Conservation (phyloP, 768 basidiomycete genomes). For the Lenzites betulinus region DNA sequence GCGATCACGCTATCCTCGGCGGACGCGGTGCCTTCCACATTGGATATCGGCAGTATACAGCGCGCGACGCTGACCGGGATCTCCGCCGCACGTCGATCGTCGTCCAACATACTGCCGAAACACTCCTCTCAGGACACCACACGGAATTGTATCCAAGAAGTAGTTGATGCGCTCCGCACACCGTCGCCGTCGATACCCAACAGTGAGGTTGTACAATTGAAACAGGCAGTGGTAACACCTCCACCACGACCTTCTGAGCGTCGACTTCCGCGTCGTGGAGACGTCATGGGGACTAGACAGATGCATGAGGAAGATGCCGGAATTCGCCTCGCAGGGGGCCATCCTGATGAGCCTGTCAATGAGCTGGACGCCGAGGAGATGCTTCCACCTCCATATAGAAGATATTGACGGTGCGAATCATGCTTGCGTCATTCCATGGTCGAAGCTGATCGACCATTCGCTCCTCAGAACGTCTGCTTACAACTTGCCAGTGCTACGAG, state of each 20-base stretch:
- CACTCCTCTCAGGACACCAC: neutral
- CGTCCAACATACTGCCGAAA: neutral
- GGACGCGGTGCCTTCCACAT: no score
- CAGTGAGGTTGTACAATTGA: neutral
- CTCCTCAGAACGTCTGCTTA: no score
- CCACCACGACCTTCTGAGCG: neutral
- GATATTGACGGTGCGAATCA: neutral
- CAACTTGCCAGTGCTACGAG: no score
- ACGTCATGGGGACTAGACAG: neutral
- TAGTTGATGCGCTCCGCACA: neutral
- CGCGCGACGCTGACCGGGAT: no score
- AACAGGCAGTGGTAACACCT: neutral
- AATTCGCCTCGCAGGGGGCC: constrained; percentile 3
- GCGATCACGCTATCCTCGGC: no score
- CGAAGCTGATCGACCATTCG: no score
- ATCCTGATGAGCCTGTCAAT: neutral
- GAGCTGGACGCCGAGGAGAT: neutral
- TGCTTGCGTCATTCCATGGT: no score
- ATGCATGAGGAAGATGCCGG: neutral
- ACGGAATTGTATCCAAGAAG: neutral
- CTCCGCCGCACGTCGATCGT: neutral
- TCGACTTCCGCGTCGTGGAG: neutral
- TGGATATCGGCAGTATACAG: no score
- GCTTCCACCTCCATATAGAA: neutral
- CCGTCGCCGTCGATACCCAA: neutral